These are phyloP conservation scores for Aspergillus ustus DNA, from an alignment of 2,329 filamentous ascomycete genomes.

Conservation along the genomic window DNA sequence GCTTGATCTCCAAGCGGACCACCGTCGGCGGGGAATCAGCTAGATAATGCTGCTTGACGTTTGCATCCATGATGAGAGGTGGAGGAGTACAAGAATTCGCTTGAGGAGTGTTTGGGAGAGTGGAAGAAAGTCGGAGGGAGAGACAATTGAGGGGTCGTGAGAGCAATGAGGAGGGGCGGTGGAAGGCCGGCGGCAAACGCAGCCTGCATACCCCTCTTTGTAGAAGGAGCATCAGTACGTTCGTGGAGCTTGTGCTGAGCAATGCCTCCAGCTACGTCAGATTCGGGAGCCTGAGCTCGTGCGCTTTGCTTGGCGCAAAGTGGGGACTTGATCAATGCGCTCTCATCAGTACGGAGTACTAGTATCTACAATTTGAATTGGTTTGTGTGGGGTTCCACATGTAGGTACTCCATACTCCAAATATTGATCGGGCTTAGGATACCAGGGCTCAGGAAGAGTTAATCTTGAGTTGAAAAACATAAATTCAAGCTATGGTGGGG, in stretches of 20 bases:
- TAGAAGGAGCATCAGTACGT: slow-evolving; percentile 27
- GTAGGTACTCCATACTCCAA: background rate
- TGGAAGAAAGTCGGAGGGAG: slow-evolving; percentile 22
- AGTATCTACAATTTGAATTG: no score
- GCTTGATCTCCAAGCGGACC: slow-evolving; percentile 85
- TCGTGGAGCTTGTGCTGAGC: slow-evolving; percentile 10
- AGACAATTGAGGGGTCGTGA: slow-evolving; percentile 26
- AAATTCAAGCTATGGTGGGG: slow-evolving; percentile 7
- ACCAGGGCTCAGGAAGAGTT: background rate
- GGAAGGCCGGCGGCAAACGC: slow-evolving; percentile 26
- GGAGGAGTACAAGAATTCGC: slow-evolving; percentile 20
- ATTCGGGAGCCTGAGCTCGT: slow-evolving; percentile 4
- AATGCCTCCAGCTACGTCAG: slow-evolving; percentile 13
- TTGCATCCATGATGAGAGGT: slow-evolving; percentile 43
- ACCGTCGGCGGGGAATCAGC: slow-evolving; percentile 89
- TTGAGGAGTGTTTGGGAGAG: slow-evolving; percentile 24
- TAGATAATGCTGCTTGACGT: slow-evolving; percentile 69
- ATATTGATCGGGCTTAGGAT: background rate
- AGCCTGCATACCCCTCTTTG: slow-evolving; percentile 24
- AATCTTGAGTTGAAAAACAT: background rate
- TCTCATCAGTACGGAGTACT: background rate
- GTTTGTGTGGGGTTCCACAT: no score
- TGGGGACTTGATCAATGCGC: slow-evolving; percentile 10
- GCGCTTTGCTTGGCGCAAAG: slow-evolving; percentile 22
- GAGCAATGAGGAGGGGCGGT: slow-evolving; percentile 22